A percentile compares a stretch with the other conserved stretches of the same genome.
These are phyloP conservation scores for Pyrenophora seminiperda DNA, from an alignment of 2,329 filamentous ascomycete species.

Conservation along the genomic window DNA sequence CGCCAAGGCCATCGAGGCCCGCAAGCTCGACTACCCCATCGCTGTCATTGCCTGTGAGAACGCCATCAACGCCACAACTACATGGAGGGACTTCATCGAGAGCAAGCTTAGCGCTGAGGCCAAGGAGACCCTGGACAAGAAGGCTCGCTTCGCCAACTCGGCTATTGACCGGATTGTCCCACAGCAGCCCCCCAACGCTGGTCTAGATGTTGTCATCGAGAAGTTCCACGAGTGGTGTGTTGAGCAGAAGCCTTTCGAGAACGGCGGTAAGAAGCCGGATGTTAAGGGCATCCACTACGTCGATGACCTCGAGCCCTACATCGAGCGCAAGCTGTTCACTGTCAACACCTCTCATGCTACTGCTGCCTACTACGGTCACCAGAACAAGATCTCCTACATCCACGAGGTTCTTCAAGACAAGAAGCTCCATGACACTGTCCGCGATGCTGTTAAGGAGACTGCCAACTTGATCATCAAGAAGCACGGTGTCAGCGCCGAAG, in stretches of 20 bases:
- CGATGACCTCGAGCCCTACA: conserved; percentile 87
- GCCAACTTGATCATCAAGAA: conserved; percentile 84
- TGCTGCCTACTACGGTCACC: conserved; percentile 92
- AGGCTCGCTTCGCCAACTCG: conserved; percentile 93
- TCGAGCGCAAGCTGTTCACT: conserved; percentile 98
- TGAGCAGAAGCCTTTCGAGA: conserved; percentile 78
- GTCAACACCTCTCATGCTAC: conserved; percentile 98
- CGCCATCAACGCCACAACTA: conserved; percentile 91
- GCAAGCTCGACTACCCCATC: conserved; percentile 69
- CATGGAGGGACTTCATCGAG: conserved; percentile 79
- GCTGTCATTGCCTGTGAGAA: conserved; percentile 98
- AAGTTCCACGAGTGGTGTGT: conserved; percentile 99
- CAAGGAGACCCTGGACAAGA: conserved; percentile 69
- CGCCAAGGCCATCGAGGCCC: conserved; percentile 86
- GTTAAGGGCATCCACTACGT: conserved; percentile 95
- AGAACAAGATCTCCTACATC: conserved; percentile 82
- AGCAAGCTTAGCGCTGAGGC: conserved; percentile 72
- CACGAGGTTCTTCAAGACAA: conserved; percentile 85
- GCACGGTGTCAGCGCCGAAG: conserved; percentile 74
- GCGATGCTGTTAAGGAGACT: conserved; percentile 81
- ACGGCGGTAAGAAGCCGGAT: conserved; percentile 68
- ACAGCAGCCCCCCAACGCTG: conserved; percentile 77
- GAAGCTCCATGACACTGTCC: conserved; percentile 79
- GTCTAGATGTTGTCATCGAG: conserved; percentile 92
- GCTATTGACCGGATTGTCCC: conserved; percentile 98